phyloP scores from a whole-genome alignment of 129 eudicot species.

The Heracleum sosnowskyi region DNA sequence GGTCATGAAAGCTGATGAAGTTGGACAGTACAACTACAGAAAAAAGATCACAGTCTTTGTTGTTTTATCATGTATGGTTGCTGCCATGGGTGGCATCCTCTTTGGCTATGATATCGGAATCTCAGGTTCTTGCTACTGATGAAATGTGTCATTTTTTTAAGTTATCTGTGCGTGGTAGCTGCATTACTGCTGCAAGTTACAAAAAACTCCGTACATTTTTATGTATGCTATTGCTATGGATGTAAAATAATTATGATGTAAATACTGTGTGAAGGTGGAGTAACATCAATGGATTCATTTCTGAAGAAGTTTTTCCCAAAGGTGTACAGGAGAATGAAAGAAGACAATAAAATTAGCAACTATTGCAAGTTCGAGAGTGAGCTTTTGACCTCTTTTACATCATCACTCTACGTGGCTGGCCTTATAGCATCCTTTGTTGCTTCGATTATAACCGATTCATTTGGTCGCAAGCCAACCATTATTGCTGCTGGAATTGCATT shows the following conservation, averaged over 20 bases:
- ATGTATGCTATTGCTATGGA: neutral
- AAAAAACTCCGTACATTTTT: neutral
- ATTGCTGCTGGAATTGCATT: constrained; percentile 45
- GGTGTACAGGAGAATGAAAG: constrained; percentile 36
- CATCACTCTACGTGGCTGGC: constrained; percentile 47
- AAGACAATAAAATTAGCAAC: constrained; percentile 40
- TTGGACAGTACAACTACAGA: constrained; percentile 33
- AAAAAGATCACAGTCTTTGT: constrained; percentile 40
- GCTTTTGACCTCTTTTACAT: constrained; percentile 40
- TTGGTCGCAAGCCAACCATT: constrained; percentile 62
- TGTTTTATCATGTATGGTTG: constrained; percentile 56
- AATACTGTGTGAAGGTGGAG: constrained; percentile 41
- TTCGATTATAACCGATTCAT: constrained; percentile 38
- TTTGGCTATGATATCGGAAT: constrained; percentile 76
- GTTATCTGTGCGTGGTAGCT: no score
- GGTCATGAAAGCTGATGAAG: constrained; percentile 15
- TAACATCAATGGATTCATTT: constrained; percentile 59
- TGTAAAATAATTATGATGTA: neutral
- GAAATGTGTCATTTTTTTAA: no score
- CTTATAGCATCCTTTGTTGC: constrained; percentile 57
- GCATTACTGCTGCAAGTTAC: no score
- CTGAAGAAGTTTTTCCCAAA: constrained; percentile 45
- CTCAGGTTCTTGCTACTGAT: constrained; percentile 32
- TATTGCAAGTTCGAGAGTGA: constrained; percentile 63
- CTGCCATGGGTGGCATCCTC: constrained; percentile 65